Evolutionary conservation across 139 green algal species (phyloP).

Genomic region (Picochlorum sp.): DNA sequence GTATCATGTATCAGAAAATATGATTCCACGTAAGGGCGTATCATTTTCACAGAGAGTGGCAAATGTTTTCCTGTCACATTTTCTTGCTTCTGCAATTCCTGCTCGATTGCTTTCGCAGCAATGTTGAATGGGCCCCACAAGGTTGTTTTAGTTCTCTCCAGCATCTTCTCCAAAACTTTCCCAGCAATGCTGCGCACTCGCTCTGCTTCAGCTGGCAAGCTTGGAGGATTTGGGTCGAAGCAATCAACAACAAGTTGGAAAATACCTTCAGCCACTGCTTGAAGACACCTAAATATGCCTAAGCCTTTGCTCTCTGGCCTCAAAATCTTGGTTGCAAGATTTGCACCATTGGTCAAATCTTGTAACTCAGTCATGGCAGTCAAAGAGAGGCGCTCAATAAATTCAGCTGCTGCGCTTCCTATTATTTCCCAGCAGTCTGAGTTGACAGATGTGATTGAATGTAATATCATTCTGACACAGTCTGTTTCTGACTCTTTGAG

Average conservation of each 20-base stretch:
- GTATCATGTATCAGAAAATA: conserved; percentile 81
- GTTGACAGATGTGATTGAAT: background rate
- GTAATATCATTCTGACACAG: background rate
- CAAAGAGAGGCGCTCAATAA: too few species aligned
- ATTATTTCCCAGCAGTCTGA: background rate
- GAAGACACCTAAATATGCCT: background rate
- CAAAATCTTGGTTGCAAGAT: background rate
- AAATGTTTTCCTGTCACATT: conserved; percentile 35
- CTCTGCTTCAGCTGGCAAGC: background rate
- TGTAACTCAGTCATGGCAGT: too few species aligned
- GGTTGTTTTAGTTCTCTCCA: background rate
- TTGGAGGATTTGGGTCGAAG: background rate
- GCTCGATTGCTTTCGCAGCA: conserved; percentile 12
- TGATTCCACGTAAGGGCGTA: conserved; percentile 83
- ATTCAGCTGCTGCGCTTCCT: too few species aligned
- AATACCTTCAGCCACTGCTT: background rate
- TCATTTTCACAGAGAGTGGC: conserved; percentile 54
- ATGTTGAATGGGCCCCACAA: conserved; percentile 15
- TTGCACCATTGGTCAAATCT: background rate
- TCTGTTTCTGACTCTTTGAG: background rate
- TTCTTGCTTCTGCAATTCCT: background rate
- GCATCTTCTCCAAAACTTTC: background rate
- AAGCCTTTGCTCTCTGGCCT: background rate
- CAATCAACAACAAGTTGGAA: conserved; percentile 3
- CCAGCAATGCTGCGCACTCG: background rate